Percentiles rank a stretch among this genome's conserved stretches.
Evolutionary conservation across 2,329 filamentous ascomycete species (phyloP).

Genomic region (Remersonia thermophila): DNA sequence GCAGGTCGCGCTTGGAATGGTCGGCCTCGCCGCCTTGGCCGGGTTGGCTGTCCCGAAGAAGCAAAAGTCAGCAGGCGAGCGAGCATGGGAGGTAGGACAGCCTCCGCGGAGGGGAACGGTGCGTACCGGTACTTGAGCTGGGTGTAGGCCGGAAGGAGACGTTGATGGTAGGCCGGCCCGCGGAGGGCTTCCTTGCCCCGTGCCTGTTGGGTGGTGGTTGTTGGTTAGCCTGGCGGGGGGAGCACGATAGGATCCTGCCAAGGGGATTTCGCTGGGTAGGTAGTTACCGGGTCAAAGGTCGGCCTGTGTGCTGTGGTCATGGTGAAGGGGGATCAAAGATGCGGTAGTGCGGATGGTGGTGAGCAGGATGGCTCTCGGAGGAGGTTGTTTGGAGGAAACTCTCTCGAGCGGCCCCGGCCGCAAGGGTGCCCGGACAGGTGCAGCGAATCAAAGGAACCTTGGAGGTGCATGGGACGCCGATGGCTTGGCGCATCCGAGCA

Average conservation of each 20-base stretch:
- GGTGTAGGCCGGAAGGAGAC: conserved; percentile 86
- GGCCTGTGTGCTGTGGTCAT: conserved; percentile 69
- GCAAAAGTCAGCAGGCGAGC: not conserved
- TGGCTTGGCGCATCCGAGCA: too few species aligned
- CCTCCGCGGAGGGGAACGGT: not conserved
- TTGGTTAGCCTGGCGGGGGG: too few species aligned
- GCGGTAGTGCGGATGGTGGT: not conserved
- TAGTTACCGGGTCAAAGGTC: conserved; percentile 82
- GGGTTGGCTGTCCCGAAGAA: conserved; percentile 59
- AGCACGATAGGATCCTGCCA: too few species aligned
- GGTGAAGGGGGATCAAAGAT: not conserved
- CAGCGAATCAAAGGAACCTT: too few species aligned
- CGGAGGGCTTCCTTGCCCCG: conserved; percentile 89
- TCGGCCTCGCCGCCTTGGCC: conserved; percentile 82
- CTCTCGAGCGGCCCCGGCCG: too few species aligned
- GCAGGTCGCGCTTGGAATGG: conserved; percentile 57
- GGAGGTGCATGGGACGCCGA: too few species aligned
- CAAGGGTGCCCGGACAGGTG: conserved; percentile 7
- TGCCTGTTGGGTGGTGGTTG: conserved; percentile 40
- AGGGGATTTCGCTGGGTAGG: too few species aligned
- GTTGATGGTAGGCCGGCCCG: conserved; percentile 90
- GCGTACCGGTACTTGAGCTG: conserved; percentile 70
- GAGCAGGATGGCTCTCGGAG: conserved; percentile 3
- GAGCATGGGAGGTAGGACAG: too few species aligned
- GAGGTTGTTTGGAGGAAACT: conserved; percentile 3